These are phyloP conservation scores for Cladorrhinum sp. DNA, from an alignment of 2,329 filamentous ascomycete species.

Conservation along the genomic window DNA sequence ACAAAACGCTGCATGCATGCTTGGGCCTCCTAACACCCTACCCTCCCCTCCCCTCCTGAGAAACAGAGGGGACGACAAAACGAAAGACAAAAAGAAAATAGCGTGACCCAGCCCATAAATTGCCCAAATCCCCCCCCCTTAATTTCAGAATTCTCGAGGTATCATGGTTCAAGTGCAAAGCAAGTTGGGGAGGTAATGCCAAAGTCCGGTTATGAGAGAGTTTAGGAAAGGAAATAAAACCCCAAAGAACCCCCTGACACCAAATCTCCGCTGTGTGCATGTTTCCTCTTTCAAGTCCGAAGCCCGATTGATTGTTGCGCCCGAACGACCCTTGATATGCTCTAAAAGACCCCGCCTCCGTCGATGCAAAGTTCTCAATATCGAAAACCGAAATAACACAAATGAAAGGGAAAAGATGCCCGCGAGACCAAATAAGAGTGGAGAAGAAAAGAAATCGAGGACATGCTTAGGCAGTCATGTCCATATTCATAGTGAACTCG, in stretches of 20 bases:
- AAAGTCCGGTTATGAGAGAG: constrained; percentile 16
- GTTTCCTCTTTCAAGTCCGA: not conserved
- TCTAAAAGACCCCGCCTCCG: constrained; percentile 6
- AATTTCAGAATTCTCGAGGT: constrained; percentile 19
- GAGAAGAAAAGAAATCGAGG: constrained; percentile 18
- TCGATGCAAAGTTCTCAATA: not conserved
- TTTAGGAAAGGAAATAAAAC: not conserved
- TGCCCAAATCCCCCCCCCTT: constrained; percentile 1
- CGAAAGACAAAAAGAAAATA: not conserved
- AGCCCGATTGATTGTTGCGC: constrained; percentile 7
- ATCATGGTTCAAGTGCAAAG: constrained; percentile 16
- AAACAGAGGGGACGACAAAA: too few relatives aligned
- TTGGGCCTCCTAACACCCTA: not conserved
- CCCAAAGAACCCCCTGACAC: constrained; percentile 1
- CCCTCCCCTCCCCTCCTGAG: not conserved
- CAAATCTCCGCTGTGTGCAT: not conserved
- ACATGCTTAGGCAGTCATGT: constrained; percentile 27
- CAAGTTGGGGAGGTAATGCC: constrained; percentile 5
- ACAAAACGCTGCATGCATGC: constrained; percentile 13
- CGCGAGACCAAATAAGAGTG: constrained; percentile 14
- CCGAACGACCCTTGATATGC: constrained; percentile 24
- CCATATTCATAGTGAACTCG: constrained; percentile 80
- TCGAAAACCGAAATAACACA: constrained; percentile 16
- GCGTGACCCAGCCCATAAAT: not conserved
- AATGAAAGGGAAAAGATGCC: constrained; percentile 8